Evolutionary conservation across 1,284 basidiomycete genomes (phyloP), one percentile per base, ranked within the genome.

Genomic region (Schizophyllum commune): DNA sequence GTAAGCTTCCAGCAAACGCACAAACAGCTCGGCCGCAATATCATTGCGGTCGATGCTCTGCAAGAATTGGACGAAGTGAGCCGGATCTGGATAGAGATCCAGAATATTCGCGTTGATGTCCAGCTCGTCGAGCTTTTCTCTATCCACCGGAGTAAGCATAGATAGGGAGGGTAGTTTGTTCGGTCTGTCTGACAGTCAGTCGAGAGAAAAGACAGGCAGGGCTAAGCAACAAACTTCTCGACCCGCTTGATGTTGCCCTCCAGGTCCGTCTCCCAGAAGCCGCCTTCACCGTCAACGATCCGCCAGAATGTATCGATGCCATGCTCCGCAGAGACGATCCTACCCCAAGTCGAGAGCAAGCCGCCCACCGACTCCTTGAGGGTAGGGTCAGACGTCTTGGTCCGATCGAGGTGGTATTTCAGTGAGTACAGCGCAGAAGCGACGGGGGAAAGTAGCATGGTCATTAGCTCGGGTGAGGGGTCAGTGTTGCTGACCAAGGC

Each of bases 271-370:
- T 77, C 72, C 87, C 89, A 91, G 27, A 79, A 73, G 1, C 77
- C 78, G 20, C 79, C 79, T 61, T 84, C 78, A 6, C 78, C 80
- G 53, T 76, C 73, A 21, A 91, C 68, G 32, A 93, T 75, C 3
- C 72, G 72, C 86, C 85, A 88, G 1, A 94, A 66, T 0, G 79
- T 78, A n/a, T 76, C 73, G 19, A 84, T 69, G 1, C 81, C 89
- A 60, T 87, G 84, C 5, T 74, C 67, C 13, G 72, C 67, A 22
- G 76, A 75, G 0, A 86, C 79, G 2, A 91, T 79, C 64, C 87
- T 83, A 1, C 84, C 91, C 92, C 92, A 94, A 0, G 86, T 87
- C 1, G 77, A 70, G 32, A 94, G 72, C 20, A 92, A 70, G 7
- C 83, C 83, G 21, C 73, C 76, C 2, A 89, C 73, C 8, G 80